phyloP scores from a whole-genome alignment of 441 rosid genomes.

The Codiaeum variegatum region DNA sequence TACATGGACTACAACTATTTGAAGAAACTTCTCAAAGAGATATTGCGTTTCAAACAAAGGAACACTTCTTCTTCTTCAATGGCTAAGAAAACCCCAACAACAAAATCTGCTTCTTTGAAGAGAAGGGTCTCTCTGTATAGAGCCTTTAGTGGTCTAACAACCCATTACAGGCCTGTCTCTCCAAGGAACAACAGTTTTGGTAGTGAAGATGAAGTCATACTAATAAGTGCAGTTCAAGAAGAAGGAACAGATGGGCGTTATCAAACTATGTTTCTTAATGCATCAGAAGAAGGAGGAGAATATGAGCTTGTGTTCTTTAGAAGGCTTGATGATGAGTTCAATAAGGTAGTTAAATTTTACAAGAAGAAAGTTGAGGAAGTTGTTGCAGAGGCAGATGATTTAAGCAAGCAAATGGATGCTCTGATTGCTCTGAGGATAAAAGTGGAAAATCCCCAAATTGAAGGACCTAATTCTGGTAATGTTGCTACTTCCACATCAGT shows the following conservation, averaged over 20 bases:
- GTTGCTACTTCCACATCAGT: conserved; percentile 22
- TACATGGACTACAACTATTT: conserved; percentile 61
- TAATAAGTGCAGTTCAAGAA: conserved; percentile 34
- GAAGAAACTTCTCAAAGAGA: conserved; percentile 43
- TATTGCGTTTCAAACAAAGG: conserved; percentile 23
- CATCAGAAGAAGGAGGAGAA: conserved; percentile 59
- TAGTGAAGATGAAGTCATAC: conserved; percentile 45
- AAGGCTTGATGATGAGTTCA: conserved; percentile 64
- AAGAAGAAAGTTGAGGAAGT: conserved; percentile 46
- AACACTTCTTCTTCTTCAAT: conserved; percentile 24
- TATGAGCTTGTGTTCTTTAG: conserved; percentile 54
- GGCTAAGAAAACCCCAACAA: background rate
- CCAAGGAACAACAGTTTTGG: conserved; percentile 25
- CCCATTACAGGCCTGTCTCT: conserved; percentile 26
- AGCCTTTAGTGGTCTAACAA: conserved; percentile 72
- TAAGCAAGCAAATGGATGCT: conserved; percentile 72
- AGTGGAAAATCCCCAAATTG: conserved; percentile 46
- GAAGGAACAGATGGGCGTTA: conserved; percentile 25
- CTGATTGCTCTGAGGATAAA: conserved; percentile 70
- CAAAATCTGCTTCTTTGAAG: conserved; percentile 18
- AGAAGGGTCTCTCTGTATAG: conserved; percentile 61
- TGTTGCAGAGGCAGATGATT: conserved; percentile 56
- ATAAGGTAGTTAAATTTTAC: conserved; percentile 59
- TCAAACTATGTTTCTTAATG: conserved; percentile 49
- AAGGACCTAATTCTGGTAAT: conserved; percentile 12